Evolutionary conservation across 495 filamentous ascomycete genomes (phyloP), one percentile per base, ranked within the genome.

Genomic region (Penicillium cinerascens): DNA sequence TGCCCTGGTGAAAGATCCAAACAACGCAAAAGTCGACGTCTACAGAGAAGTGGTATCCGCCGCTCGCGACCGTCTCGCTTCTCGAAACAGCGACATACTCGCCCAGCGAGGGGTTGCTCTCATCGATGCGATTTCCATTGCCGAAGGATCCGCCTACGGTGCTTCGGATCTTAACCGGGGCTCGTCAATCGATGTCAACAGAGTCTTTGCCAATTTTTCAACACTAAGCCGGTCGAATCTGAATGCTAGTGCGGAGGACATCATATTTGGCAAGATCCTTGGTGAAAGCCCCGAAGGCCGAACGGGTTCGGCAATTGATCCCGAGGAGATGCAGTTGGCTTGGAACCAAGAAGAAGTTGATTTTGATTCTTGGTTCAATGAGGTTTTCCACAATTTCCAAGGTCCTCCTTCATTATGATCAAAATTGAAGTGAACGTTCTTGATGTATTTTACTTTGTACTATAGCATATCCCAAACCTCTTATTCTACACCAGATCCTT

Each of bases 71-170:
- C 63, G 65, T 17, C 63, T 68, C 15, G 58, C 63, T 8, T 25
- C 42, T 15, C 51, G 63, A 13, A 47, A 42, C 9, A 45, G 52
- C 15, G 65, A 68, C 46, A 20, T 66, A 0, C 58, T 68, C 35
- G 65, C 65, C 9, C 65, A 68, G 21, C 51, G 65, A 22, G 65
- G 65, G 3, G 65, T 68, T 13, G 63, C 65, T 21, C 55, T 68
- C 5, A 66, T 68, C n/a, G 55, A 68, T 44, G 60, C 65, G 2
- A 66, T 68, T 7, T 58, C 61, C 10, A 60, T 58, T 27, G 51
- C 65, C 0, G 65, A 66, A 21, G 59, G 47, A 9, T 46, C 57
- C 0, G n/a, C 41, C 5, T 41, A 47, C 5, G 45, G 49, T 11
- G 11, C 40, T 2, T 9, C 42, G 15, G 42, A 59, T n/a, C 9